Evolutionary conservation across 1,139 yeast species (phyloP), one percentile per base, ranked within the genome.

Genomic region (Pneumocystis sp.): DNA sequence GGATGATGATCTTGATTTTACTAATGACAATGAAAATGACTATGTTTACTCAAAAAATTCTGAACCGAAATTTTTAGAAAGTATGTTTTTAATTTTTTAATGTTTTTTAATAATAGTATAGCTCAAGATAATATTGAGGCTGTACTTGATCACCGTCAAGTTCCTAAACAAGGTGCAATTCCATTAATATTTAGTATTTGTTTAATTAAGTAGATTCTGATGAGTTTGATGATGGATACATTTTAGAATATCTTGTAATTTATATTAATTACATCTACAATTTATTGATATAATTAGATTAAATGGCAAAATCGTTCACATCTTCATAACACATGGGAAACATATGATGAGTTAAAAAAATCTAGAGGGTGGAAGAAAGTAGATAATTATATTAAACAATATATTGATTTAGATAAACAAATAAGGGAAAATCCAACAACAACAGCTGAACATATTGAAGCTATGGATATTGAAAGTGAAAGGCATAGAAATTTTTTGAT

Each of bases 241-340:
- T 10, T 42, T 8, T 25, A 12, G 61, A 40, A 39, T 59, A 39
- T 29, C 50, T 42, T 29, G 50, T 40, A 59, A 15, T 40, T 21
- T 42, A 5, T 21, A 21, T 21, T 59, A 21, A 42, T 59, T 42
- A 19, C 25, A 39, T 40, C 21, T 59, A 19, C 1, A 8, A 59
- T 12, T 21, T 59, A 12, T 25, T 40, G 1, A 39, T 21, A 12
- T 42, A 50, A 50, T 50, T 76, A 84, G 70, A 82, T 95, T 70
- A 95, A 95, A 76, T 95, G 99, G 98, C 81, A 83, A 35, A 89
- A 83, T 65, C 81, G 85, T 68, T 89, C 97, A 19, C 98, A 95
- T 77, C 80, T 93, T 69, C 99, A 93, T 76, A 93, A 93, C 74
- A 86, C 96, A 0, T 95, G 97, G 97, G 96, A 91, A 74, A 75